Base-by-base conservation (phyloP, 371 early-diverging fungal genomes). In the Lichtheimia corymbifera region DNA sequence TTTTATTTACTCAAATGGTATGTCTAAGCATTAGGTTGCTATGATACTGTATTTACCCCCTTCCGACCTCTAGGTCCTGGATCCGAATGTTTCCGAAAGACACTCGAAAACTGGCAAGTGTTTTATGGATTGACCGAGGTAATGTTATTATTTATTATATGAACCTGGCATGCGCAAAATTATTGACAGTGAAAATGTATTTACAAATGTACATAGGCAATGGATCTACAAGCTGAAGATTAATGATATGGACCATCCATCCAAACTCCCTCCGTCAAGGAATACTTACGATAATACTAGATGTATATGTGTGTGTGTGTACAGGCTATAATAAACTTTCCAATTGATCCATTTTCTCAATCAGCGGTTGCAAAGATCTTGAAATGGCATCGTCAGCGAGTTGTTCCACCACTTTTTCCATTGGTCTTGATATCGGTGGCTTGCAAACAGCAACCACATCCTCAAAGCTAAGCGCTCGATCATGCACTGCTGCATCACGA, bases 91-190 rank as follows among this genome's bases (percentile, higher is more conserved):
- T 86, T 86, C 59, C 68, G 73, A 56, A 81, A 78, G 56, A 76
- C 81, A 9, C 72, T 79, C 61, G 86, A 86, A 57, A 84, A 84
- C 72, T 83, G 83, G 66, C 80, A 84, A 61, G 59, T 86, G 50
- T 86, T 78, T 73, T 84, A 80, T 66, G 83, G 83, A 68, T 75
- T 86, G 73, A 67, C 86, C 24, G 62, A 79, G 55, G 68, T 27
- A 54, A 43, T 7, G 22, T 17, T n/a, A 47, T 47, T n/a, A 47
- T 47, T n/a, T 22, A 18, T 47, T 47, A 43, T n/a, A n/a, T 43
- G n/a, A 7, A 18, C 22, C n/a, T 1, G 4, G 45, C 5, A 1
- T 3, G 2, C 3, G 3, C 2, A 4, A 17, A 17, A 12, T 2
- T 47, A 22, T 47, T 17, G 47, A 47, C 47, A 47, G 11, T 47